These are phyloP conservation scores for Barnettozyma californica DNA, from an alignment of 805 yeast genomes.

Conservation along the genomic window DNA sequence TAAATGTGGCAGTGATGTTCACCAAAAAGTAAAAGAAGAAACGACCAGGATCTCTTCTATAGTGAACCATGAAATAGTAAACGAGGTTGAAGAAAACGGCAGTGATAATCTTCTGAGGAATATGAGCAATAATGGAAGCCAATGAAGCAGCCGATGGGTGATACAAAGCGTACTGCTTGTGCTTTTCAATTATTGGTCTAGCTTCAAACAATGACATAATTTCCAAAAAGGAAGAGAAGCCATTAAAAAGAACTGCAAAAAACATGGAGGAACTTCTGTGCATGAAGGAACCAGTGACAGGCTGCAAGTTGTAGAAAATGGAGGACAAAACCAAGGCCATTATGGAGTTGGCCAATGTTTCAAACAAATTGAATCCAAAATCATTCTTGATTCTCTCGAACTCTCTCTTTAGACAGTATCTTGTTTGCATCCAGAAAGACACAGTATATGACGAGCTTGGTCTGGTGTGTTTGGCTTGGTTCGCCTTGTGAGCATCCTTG, in stretches of 20 bases:
- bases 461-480: conserved; percentile 41
- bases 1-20: conserved; percentile 35
- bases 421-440: conserved; percentile 47
- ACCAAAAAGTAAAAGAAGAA: conserved; percentile 48
- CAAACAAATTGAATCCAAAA: conserved; percentile 37
- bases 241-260: conserved; percentile 55
- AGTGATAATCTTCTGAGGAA: conserved; percentile 54
- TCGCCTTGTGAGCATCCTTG: conserved; percentile 40
- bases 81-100: conserved; percentile 41
- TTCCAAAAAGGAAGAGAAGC: conserved; percentile 52
- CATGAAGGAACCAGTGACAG: conserved; percentile 40
- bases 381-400: conserved; percentile 43
- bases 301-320: conserved; percentile 44
- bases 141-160: conserved; percentile 72
- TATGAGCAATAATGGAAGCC: conserved; percentile 52
- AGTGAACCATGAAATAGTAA: conserved; percentile 52
- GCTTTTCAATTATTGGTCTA: conserved; percentile 59
- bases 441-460: conserved; percentile 44
- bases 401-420: conserved; percentile 38
- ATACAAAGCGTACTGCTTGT: conserved; percentile 65
- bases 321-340: conserved; percentile 53
- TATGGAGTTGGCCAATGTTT: conserved; percentile 36
- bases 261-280: conserved; percentile 58
- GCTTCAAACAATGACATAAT: conserved; percentile 51
- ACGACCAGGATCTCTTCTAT: conserved; percentile 44